These are phyloP conservation scores for Ambrosia trifida DNA, from an alignment of 129 eudicot genomes.

Conservation along the genomic window DNA sequence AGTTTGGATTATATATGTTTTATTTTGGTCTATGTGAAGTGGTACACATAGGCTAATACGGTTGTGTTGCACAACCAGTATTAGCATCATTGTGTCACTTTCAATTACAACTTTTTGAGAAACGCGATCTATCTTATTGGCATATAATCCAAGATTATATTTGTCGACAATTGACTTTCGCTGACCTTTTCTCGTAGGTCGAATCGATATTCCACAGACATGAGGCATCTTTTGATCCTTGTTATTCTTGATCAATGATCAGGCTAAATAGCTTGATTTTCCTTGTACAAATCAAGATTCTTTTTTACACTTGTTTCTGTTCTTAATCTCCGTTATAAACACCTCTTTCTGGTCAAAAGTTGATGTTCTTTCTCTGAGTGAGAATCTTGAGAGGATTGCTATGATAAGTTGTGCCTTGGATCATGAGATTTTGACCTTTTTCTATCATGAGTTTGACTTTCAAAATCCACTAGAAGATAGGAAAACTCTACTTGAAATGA, in stretches of 20 bases:
- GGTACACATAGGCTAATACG: neutral
- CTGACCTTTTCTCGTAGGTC: conserved; percentile 10
- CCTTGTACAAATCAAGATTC: conserved; percentile 35
- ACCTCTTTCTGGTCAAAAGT: conserved; percentile 27
- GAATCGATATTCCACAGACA: conserved; percentile 27
- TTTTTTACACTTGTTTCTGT: conserved; percentile 9
- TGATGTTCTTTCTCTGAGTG: conserved; percentile 13
- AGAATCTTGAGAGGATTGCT: conserved; percentile 19
- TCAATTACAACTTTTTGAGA: conserved; percentile 9
- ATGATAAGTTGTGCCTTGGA: conserved; percentile 23
- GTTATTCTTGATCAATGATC: conserved; percentile 28
- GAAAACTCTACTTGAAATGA: conserved; percentile 12
- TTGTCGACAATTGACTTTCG: conserved; percentile 15
- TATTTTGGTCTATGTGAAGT: neutral
- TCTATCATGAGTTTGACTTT: conserved; percentile 18
- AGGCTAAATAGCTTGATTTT: conserved; percentile 27
- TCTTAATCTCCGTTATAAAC: conserved; percentile 18
- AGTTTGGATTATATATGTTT: neutral
- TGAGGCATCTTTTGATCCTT: conserved; percentile 29
- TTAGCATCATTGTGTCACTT: conserved; percentile 4
- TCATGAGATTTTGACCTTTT: conserved; percentile 30
- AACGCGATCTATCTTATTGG: conserved; percentile 4
- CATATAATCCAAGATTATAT: conserved; percentile 29
- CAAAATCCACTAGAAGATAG: conserved; percentile 14
- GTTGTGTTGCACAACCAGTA: neutral